Evolutionary conservation across 225 moss, liverwort and hornwort species (phyloP).

Genomic region (Pleurozium schreberi): DNA sequence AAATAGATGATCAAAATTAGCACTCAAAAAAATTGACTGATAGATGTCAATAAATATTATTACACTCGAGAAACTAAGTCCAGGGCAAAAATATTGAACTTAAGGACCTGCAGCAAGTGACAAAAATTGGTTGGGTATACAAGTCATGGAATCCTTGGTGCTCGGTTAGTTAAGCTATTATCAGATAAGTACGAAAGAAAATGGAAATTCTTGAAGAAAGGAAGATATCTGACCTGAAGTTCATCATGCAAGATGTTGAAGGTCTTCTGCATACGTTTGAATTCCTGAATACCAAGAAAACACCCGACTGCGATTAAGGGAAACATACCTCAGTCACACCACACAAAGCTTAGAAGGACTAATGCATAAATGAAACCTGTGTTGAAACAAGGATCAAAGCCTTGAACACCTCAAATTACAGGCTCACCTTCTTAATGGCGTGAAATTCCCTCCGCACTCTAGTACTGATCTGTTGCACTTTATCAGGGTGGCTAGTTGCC

Average conservation of each 20-base stretch:
- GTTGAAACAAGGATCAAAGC: background rate
- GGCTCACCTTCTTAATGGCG: constrained; percentile 36
- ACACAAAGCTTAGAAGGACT: background rate
- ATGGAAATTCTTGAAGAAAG: background rate
- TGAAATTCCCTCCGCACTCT: constrained; percentile 38
- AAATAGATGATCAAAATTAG: background rate
- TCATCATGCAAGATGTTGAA: constrained; percentile 46
- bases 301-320: background rate
- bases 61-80: background rate
- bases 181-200: background rate
- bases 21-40: background rate
- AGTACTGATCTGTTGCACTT: constrained; percentile 30
- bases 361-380: background rate
- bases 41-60: background rate
- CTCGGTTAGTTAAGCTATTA: background rate
- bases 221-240: constrained; percentile 29
- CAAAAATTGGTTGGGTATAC: background rate
- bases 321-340: background rate
- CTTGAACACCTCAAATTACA: background rate
- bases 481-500: constrained; percentile 27
- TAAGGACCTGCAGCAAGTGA: background rate
- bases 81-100: background rate
- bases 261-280: constrained; percentile 49
- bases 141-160: background rate
- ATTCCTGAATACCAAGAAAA: constrained; percentile 18